These are phyloP conservation scores for Calonectria multiphialidica DNA, from an alignment of 2,329 filamentous ascomycete genomes.

Conservation along the genomic window DNA sequence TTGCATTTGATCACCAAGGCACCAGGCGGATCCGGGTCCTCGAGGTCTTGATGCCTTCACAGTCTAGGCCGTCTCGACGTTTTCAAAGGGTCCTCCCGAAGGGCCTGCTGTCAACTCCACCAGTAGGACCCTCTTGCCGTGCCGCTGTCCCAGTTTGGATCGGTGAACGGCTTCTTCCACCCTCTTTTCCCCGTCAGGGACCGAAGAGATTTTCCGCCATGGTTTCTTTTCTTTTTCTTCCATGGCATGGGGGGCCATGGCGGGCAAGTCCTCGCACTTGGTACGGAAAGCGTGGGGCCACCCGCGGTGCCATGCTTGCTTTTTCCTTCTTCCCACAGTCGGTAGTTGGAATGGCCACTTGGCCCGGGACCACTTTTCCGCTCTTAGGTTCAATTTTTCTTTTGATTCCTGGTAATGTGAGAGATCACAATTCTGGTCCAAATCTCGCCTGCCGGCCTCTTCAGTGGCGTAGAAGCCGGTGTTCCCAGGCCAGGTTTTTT, in stretches of 20 bases:
- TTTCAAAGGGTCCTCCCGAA: not conserved
- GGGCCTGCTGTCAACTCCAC: conserved; percentile 9
- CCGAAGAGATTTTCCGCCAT: conserved; percentile 27
- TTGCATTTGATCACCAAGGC: not conserved
- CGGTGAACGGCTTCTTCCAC: conserved; percentile 11
- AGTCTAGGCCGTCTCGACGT: not conserved
- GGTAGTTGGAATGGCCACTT: conserved; percentile 39
- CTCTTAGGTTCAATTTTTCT: conserved; percentile 19
- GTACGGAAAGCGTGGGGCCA: conserved; percentile 33
- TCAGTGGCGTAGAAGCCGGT: conserved; percentile 19
- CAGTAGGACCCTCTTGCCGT: conserved; percentile 13
- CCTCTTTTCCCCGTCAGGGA: conserved; percentile 9
- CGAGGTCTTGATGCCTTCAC: not conserved
- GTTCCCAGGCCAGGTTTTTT: conserved; percentile 17
- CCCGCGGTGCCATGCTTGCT: conserved; percentile 31
- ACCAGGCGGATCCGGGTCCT: not conserved
- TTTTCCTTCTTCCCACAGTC: conserved; percentile 32
- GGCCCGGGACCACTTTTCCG: conserved; percentile 16
- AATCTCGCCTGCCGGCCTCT: conserved; percentile 21
- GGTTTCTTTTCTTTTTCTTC: conserved; percentile 34
- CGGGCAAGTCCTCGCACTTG: conserved; percentile 32
- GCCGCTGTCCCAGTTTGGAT: conserved; percentile 14
- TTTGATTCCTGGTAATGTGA: conserved; percentile 27
- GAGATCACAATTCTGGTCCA: conserved; percentile 27
- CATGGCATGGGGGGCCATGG: conserved; percentile 31